Evolutionary conservation across 2,329 filamentous ascomycete species (phyloP).

Genomic region (Fusarium sp.): DNA sequence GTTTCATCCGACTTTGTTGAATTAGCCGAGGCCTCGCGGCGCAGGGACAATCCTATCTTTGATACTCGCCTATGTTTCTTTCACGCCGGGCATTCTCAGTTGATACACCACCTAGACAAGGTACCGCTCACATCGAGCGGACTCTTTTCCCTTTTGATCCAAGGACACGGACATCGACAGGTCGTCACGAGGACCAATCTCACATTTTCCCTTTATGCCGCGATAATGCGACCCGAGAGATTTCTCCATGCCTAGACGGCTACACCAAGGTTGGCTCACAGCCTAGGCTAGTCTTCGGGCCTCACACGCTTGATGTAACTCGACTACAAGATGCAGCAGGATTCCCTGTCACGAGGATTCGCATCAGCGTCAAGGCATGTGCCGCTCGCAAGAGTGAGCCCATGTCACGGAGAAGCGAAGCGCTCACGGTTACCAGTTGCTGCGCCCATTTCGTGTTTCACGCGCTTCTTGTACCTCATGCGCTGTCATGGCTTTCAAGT

Average conservation of each 20-base stretch:
- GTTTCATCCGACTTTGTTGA: slow-evolving; percentile 14
- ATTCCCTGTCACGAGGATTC: slow-evolving; percentile 29
- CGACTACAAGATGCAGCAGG: slow-evolving; percentile 27
- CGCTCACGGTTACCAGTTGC: slow-evolving; percentile 5
- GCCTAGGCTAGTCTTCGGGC: slow-evolving; percentile 12
- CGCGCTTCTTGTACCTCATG: slow-evolving; percentile 10
- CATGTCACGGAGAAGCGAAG: slow-evolving; percentile 3
- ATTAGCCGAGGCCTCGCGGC: neutral
- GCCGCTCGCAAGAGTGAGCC: slow-evolving; percentile 16
- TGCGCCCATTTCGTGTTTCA: slow-evolving; percentile 17
- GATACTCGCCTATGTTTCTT: neutral
- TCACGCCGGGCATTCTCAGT: neutral
- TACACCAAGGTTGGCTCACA: slow-evolving; percentile 4
- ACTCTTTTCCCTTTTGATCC: slow-evolving; percentile 8
- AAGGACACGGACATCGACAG: neutral
- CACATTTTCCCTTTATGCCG: neutral
- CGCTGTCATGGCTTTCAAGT: slow-evolving; percentile 27
- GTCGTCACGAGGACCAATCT: neutral
- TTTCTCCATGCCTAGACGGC: neutral
- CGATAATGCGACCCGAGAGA: neutral
- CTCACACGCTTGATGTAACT: slow-evolving; percentile 34
- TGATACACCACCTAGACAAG: neutral
- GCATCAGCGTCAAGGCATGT: neutral
- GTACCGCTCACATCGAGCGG: neutral
- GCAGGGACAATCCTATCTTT: neutral